phyloP scores from a whole-genome alignment of 768 basidiomycete genomes.

The Tylopilus sp. region DNA sequence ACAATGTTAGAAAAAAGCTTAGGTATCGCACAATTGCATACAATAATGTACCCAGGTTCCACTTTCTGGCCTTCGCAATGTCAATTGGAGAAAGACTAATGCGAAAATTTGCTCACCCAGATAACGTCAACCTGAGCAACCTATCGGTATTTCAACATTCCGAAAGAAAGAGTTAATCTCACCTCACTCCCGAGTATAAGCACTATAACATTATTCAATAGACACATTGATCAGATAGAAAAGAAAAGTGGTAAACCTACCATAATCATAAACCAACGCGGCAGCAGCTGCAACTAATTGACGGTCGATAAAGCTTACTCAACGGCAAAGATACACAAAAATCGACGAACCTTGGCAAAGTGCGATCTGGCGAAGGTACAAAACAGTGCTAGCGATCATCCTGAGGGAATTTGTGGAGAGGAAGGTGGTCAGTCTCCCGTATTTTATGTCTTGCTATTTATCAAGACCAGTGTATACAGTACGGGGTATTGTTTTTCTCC shows the following conservation, averaged over 20 bases:
- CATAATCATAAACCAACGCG: constrained; percentile 14
- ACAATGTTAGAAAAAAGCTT: constrained; percentile 14
- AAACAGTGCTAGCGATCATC: constrained; percentile 2
- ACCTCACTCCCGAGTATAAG: constrained; percentile 13
- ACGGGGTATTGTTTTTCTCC: background rate
- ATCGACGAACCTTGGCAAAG: constrained; percentile 8
- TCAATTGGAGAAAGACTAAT: background rate
- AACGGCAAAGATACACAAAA: background rate
- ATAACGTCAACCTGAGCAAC: constrained; percentile 15
- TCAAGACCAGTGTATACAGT: background rate
- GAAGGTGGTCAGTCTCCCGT: background rate
- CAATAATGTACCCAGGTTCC: constrained; percentile 16
- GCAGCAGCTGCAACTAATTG: constrained; percentile 8
- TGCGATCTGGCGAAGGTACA: constrained; percentile 4
- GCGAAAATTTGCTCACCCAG: constrained; percentile 9
- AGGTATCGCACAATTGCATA: constrained; percentile 21
- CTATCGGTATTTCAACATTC: background rate
- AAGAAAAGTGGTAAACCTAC: constrained; percentile 2
- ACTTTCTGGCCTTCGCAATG: constrained; percentile 11
- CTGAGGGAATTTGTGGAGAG: background rate
- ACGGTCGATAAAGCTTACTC: background rate
- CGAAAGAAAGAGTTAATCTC: background rate
- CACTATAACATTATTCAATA: constrained; percentile 3
- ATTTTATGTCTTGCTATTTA: background rate
- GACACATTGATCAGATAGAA: background rate